A percentile compares a stretch with the other conserved stretches of the same genome.
These are phyloP conservation scores for Aleurites moluccanus DNA, from an alignment of 441 rosid species.

Conservation along the genomic window DNA sequence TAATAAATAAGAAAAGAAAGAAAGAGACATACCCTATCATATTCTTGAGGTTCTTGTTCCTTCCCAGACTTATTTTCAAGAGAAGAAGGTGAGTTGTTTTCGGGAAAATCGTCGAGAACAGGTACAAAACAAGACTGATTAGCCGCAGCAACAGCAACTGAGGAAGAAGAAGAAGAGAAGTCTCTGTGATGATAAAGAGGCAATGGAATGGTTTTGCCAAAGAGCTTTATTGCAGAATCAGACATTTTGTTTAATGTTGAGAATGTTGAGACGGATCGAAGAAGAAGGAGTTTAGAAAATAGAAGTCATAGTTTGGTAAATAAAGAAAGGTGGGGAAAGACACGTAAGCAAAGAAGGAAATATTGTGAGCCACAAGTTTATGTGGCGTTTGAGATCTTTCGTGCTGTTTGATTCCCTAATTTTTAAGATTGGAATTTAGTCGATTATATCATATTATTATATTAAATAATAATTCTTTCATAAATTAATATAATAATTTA, in stretches of 20 bases:
- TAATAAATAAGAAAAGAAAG: no score
- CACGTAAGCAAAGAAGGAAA: constrained; percentile 42
- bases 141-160: neutral
- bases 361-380: constrained; percentile 63
- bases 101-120: neutral
- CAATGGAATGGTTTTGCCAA: constrained; percentile 64
- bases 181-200: constrained; percentile 8
- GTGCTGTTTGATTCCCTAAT: constrained; percentile 59
- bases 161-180: constrained; percentile 24
- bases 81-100: constrained; percentile 17
- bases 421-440: no score
- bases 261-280: constrained; percentile 11
- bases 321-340: constrained; percentile 32
- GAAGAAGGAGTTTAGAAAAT: neutral
- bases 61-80: constrained; percentile 12
- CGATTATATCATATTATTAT: no score
- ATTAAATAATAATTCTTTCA: no score
- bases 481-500: no score
- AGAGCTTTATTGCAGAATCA: constrained; percentile 54
- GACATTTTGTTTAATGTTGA: constrained; percentile 34
- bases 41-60: constrained; percentile 3
- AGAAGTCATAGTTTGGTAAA: constrained; percentile 14
- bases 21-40: constrained; percentile 35
- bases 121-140: constrained; percentile 16
- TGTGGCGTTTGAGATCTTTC: constrained; percentile 57